A percentile compares a stretch with the other conserved stretches of the same genome.
Evolutionary conservation across 2,329 filamentous ascomycete genomes (phyloP).

Genomic region (Pseudohalonectria lignicola): DNA sequence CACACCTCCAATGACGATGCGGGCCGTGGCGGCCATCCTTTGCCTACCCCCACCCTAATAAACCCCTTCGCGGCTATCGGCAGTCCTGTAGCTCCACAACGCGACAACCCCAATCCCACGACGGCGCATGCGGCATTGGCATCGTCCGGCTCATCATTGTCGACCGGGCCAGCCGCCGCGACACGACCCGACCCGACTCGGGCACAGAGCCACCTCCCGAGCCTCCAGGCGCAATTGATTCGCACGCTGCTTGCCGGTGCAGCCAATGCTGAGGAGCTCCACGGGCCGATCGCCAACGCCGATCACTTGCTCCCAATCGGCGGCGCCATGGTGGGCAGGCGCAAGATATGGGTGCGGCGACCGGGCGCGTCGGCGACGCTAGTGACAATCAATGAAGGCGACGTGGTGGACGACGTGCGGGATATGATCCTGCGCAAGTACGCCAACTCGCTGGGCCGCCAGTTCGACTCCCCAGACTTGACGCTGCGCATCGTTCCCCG

Average conservation of each 20-base stretch:
- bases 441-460: slow-evolving; percentile 78
- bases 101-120: neutral
- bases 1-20: neutral
- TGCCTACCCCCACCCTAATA: neutral
- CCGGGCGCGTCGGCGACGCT: slow-evolving; percentile 77
- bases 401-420: slow-evolving; percentile 87
- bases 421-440: slow-evolving; percentile 92
- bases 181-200: no score
- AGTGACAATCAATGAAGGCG: slow-evolving; percentile 75
- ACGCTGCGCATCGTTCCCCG: slow-evolving; percentile 67
- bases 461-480: slow-evolving; percentile 85
- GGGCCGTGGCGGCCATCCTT: neutral
- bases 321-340: slow-evolving; percentile 42
- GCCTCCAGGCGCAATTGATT: slow-evolving; percentile 16
- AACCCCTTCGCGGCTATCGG: no score
- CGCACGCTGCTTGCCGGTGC: slow-evolving; percentile 1
- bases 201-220: neutral
- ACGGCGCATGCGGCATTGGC: neutral
- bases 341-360: slow-evolving; percentile 93
- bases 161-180: neutral
- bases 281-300: slow-evolving; percentile 14
- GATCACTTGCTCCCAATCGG: slow-evolving; percentile 22
- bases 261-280: neutral
- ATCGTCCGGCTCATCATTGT: neutral
- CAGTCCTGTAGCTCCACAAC: neutral